Percentiles rank a stretch among this genome's conserved stretches.
phyloP scores from a whole-genome alignment of 495 filamentous ascomycete genomes.

The Neurospora sp. region DNA sequence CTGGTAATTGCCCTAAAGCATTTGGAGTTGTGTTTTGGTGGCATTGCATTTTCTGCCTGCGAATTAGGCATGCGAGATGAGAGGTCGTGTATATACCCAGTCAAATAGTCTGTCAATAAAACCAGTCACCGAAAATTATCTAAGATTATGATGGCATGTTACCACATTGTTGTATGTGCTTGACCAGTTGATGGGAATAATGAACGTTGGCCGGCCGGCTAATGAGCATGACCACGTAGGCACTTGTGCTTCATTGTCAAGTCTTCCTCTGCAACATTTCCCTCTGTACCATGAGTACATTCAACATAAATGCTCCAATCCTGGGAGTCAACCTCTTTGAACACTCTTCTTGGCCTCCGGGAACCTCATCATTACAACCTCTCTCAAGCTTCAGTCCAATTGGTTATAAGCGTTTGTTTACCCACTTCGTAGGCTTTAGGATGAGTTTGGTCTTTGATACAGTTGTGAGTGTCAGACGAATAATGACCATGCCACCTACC shows the following conservation, averaged over 20 bases:
- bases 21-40: no score
- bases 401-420: neutral
- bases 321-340: neutral
- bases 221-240: neutral
- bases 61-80: no score
- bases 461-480: neutral
- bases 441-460: neutral
- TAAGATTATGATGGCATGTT: no score
- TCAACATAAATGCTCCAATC: neutral
- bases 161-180: no score
- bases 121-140: no score
- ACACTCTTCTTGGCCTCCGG: neutral
- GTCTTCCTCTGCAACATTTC: neutral
- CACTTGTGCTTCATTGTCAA: neutral
- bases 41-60: no score
- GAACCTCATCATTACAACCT: neutral
- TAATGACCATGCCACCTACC: neutral
- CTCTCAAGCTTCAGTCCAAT: neutral
- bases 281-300: neutral
- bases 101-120: no score
- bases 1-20: no score
- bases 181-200: no score
- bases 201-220: neutral
- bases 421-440: neutral
- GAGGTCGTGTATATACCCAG: no score